A percentile compares a stretch with the other conserved stretches of the same genome.
Conservation (phyloP, 2,329 filamentous ascomycete genomes). For the Penicillium sp. region DNA sequence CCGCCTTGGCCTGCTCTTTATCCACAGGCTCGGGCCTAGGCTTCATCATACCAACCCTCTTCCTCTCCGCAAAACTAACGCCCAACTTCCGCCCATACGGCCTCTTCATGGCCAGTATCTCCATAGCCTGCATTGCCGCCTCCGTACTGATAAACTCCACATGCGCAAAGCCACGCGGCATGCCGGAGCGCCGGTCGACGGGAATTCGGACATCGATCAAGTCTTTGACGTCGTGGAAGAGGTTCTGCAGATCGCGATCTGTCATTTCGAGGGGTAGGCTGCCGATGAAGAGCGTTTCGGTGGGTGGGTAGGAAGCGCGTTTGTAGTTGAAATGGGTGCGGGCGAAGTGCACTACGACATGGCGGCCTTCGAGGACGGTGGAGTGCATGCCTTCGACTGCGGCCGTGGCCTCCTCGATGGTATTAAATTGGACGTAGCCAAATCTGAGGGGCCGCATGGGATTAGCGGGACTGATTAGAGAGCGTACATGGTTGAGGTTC, state of each 20-base stretch:
- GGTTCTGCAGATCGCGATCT: conserved; percentile 77
- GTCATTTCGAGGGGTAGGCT: conserved; percentile 88
- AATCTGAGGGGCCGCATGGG: conserved; percentile 56
- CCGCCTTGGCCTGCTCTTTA: not conserved
- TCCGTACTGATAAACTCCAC: conserved; percentile 75
- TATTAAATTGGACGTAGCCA: conserved; percentile 68
- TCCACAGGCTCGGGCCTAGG: conserved; percentile 8
- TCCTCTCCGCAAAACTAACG: conserved; percentile 64
- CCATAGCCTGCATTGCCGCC: conserved; percentile 66
- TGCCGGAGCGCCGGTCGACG: conserved; percentile 79
- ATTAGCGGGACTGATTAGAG: not conserved
- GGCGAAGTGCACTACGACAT: conserved; percentile 67
- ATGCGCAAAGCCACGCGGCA: conserved; percentile 83
- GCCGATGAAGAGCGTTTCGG: conserved; percentile 77
- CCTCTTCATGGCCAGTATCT: conserved; percentile 60
- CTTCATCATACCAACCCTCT: conserved; percentile 17
- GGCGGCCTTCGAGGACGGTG: conserved; percentile 67
- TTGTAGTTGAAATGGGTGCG: conserved; percentile 32
- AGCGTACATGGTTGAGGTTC: too few species aligned
- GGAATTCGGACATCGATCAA: conserved; percentile 79
- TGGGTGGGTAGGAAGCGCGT: conserved; percentile 52
- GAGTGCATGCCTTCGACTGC: conserved; percentile 66
- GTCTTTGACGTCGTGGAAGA: conserved; percentile 74
- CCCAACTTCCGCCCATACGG: conserved; percentile 71
- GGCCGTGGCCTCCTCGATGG: conserved; percentile 57